Percentiles rank a stretch among this genome's conserved stretches.
Conservation (phyloP, 2,329 filamentous ascomycete genomes). For the Xylaria sp. region DNA sequence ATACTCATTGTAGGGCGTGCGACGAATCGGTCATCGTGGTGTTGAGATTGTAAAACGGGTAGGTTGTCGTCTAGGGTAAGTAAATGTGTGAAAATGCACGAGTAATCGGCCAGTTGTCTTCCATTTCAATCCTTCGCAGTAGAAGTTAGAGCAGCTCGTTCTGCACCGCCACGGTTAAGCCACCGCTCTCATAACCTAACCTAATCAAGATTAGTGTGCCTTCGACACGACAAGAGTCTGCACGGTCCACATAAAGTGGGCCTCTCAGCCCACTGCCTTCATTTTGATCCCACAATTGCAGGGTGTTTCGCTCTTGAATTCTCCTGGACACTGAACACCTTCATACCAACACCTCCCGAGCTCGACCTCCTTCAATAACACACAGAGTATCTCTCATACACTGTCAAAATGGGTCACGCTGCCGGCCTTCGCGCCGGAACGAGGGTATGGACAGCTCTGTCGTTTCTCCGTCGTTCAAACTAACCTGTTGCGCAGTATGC, state of each 20-base stretch:
- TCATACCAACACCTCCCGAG: neutral
- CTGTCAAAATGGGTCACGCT: neutral
- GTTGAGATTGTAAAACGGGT: too few species aligned
- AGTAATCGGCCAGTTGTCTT: too few species aligned
- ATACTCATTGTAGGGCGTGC: too few species aligned
- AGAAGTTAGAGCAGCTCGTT: too few species aligned
- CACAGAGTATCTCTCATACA: neutral
- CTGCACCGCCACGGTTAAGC: neutral
- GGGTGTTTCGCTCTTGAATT: too few species aligned
- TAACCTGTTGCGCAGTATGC: neutral
- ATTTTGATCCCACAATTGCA: too few species aligned
- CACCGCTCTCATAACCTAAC: neutral
- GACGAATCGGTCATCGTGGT: too few species aligned
- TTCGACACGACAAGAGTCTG: neutral
- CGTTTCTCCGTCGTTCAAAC: neutral
- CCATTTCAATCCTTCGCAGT: too few species aligned
- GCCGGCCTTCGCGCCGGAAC: neutral
- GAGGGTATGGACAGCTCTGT: neutral
- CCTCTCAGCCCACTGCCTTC: too few species aligned
- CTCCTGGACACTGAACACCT: neutral
- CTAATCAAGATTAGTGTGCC: neutral
- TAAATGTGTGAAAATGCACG: too few species aligned
- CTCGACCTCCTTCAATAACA: neutral
- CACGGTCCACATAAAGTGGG: neutral
- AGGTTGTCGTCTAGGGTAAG: too few species aligned